Base-by-base conservation (phyloP, 1,284 basidiomycete genomes). In the Sphaerobolus stellatus region DNA sequence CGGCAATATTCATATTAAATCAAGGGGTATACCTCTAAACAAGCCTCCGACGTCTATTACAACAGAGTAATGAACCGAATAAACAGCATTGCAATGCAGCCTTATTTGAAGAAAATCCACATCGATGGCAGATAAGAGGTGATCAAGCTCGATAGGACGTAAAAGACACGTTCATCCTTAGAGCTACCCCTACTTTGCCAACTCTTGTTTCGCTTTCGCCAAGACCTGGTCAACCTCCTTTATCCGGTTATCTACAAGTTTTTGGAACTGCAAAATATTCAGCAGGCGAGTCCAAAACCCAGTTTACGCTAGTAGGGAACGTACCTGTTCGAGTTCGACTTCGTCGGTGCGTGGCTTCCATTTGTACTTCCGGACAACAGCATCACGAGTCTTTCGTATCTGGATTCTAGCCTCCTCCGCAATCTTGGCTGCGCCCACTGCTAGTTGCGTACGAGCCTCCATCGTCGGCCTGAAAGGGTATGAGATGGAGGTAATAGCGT, bases 341-440 rank as follows among this genome's bases (percentile, higher is more conserved):
- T 87, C 86, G 6, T 83, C 63, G 0, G 85, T 84, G 59, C 79
- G 82, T 62, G 88, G 90, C 54, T 73, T 77, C 60, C 80, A 86
- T 61, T 82, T 83, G 38, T 85, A 83, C 54, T 80, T 82, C 66
- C 88, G 91, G 40, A 88, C 57, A 61, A 83, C 82, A 1, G 77
- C 68, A 54, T 84, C 78, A 56, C 86, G 84, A 22, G 79, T 77
- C 58, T 84, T 84, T 41, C 90, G 84, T 16, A 91, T 75, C 59
- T 89, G 87, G 11, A 83, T 75, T 14, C 87, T 84, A 3, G 82
- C 76, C n/a, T 89, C 87, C 66, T 92, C 89, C 1, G 87, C 82
- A 61, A 84, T 78, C 20, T 79, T 79, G 40, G 78, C 74, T 0
- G 85, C 83, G 5, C 71, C 71, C 0, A 76, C 73, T 52, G 79